Base-by-base conservation (phyloP, 306 rosid genomes). In the Oxytropis ochrocephala region DNA sequence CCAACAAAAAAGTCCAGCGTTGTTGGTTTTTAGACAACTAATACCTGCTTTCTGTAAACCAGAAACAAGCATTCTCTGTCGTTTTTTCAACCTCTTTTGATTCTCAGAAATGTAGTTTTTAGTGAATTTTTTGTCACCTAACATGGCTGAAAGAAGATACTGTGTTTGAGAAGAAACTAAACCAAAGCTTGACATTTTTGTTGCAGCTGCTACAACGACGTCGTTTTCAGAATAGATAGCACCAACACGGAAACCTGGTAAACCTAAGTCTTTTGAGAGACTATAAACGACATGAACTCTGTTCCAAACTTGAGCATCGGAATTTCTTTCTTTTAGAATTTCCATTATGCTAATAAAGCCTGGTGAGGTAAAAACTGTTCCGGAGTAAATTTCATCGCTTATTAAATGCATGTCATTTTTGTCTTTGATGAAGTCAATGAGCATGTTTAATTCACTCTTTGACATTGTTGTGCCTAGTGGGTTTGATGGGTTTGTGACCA, bases 121-220 rank as follows among this genome's bases (percentile, higher is more conserved):
- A 0, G 97, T 84, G 59, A 91, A 83, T 29, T 86, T 85, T 67
- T 83, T 83, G 53, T 91, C 97, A 0, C 88, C 86, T 1, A 91
- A 80, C 96, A 91, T 82, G 57, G 86, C 86, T 1, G 97, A 73
- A 16, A 91, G 90, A 1, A 91, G 92, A 68, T 86, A 77, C 73
- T 91, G 97, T 0, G 97, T 91, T 69, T 88, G 97, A 0, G 97
- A 91, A 0, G 97, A 91, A 16, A 88, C 83, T 16, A 91, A 78
- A 0, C 97, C 96, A 12, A 91, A 91, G 79, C 97, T 91, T 2
- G 97, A 91, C 97, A 91, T 91, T 71, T 91, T 91, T 0, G 96
- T 91, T 0, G 97, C 96, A 0, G 92, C 88, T 0, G 83, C 80
- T 0, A 88, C 88, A 3, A 91, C 97, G 13, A 42, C 29, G 13